Evolutionary conservation across 1,284 basidiomycete species (phyloP), one percentile per base, ranked within the genome.

Genomic region (Irpex sp.): DNA sequence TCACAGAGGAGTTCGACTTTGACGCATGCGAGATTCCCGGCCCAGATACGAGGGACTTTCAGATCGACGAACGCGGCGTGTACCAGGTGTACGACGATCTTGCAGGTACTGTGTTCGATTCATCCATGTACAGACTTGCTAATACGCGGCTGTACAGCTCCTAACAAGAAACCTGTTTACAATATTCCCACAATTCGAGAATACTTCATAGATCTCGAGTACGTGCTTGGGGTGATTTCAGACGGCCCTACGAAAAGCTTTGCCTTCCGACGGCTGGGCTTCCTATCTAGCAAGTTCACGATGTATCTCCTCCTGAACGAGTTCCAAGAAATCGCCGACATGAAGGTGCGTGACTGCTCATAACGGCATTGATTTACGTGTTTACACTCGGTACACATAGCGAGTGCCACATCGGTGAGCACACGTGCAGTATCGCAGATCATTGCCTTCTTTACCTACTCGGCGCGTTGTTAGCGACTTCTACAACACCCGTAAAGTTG

Each of bases 401-500:
- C 81, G 85, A 58, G 89, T 93, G 19, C 86, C 89, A 17, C 90
- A 92, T 75, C 84, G 89, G 87, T 88, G 70, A 61, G 78, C 71
- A 17, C 17, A 9, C 21, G 47, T 37, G 40, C 62, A 15, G 15
- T 13, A 44, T 26, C 17, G 58, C 9, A 56, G 21, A n/a, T 34
- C 17, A 36, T 37, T 15, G 7, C 19, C 58, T 31, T 3, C 5
- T 52, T 59, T 15, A 52, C 49, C 49, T 17, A 52, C 17, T 26
- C 11, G 38, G 47, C 13, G 13, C 49, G 38, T 5, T 21, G 54
- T 6, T 71, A 95, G 96, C 69, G 97, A 99, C 78, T 98, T 99
- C 72, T 99, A 99, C 80, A 99, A 99, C 73, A 85, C 96, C 49
- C 90, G 97, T 57, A 99, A 99, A 75, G 95, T 99, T 65, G 97